These are phyloP conservation scores for Monosporascus sp. DNA, from an alignment of 2,329 filamentous ascomycete species.

Conservation along the genomic window DNA sequence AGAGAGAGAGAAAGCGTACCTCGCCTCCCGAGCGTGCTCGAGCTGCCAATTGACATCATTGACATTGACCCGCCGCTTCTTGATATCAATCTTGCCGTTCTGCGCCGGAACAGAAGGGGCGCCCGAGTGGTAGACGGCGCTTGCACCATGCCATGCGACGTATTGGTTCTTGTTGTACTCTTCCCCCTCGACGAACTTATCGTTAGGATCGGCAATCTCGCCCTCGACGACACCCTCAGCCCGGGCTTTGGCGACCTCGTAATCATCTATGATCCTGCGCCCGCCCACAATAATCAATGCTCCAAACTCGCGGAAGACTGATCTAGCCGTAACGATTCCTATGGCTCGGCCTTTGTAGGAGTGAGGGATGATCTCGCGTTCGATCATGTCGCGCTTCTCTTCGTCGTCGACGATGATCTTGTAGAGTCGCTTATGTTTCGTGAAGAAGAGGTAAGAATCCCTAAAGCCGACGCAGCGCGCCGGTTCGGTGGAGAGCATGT, in stretches of 20 bases:
- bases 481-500: conserved; percentile 98
- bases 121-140: conserved; percentile 86
- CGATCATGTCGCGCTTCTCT: conserved; percentile 96
- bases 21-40: conserved; percentile 85
- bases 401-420: conserved; percentile 98
- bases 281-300: conserved; percentile 91
- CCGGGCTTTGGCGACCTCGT: conserved; percentile 69
- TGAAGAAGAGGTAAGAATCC: conserved; percentile 98
- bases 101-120: conserved; percentile 70
- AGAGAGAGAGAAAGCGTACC: too few relatives aligned
- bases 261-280: conserved; percentile 81
- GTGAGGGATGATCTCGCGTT: conserved; percentile 90
- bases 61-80: conserved; percentile 80
- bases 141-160: conserved; percentile 96
- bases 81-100: conserved; percentile 71
- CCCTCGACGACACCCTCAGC: conserved; percentile 79
- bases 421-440: conserved; percentile 91
- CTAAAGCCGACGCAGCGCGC: conserved; percentile 95
- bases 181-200: conserved; percentile 69
- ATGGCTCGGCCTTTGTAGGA: conserved; percentile 98
- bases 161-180: conserved; percentile 99
- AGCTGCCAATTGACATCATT: conserved; percentile 96
- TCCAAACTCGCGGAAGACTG: conserved; percentile 95
- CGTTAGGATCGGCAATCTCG: conserved; percentile 84
- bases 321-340: conserved; percentile 91